Evolutionary conservation across 2,329 filamentous ascomycete species (phyloP).

Genomic region (Fusarium sp.): DNA sequence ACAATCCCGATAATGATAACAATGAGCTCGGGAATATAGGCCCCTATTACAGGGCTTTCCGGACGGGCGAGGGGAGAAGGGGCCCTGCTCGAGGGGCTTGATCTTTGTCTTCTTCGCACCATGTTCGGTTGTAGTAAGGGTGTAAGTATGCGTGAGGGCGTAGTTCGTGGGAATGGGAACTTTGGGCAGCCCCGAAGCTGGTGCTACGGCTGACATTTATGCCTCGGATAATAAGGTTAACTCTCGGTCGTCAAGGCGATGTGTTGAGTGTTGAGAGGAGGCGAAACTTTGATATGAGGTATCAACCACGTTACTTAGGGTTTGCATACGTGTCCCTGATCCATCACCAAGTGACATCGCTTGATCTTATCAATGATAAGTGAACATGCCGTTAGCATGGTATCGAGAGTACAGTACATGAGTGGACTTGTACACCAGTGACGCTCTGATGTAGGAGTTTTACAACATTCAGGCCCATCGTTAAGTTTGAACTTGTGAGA

Average conservation of each 20-base stretch:
- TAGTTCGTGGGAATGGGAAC: neutral
- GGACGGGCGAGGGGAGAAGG: too few species aligned
- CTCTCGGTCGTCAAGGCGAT: neutral
- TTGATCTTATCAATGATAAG: neutral
- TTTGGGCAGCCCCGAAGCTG: neutral
- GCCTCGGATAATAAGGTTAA: neutral
- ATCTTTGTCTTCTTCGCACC: neutral
- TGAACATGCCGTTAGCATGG: neutral
- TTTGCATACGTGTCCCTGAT: neutral
- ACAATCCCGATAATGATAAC: neutral
- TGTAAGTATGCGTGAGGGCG: neutral
- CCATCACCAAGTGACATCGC: neutral
- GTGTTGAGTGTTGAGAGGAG: neutral
- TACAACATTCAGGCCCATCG: neutral
- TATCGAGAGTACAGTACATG: neutral
- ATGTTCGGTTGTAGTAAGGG: neutral
- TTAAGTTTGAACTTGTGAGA: neutral
- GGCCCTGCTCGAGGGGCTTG: neutral
- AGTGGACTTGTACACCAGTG: neutral
- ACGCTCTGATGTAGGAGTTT: neutral
- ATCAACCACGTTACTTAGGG: neutral
- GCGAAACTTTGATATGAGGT: neutral
- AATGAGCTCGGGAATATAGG: neutral
- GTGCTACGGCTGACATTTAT: neutral
- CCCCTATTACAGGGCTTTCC: too few species aligned